Evolutionary conservation across 2,329 filamentous ascomycete genomes (phyloP), one percentile per base, ranked within the genome.

Genomic region (Phyllosticta ampelicida): DNA sequence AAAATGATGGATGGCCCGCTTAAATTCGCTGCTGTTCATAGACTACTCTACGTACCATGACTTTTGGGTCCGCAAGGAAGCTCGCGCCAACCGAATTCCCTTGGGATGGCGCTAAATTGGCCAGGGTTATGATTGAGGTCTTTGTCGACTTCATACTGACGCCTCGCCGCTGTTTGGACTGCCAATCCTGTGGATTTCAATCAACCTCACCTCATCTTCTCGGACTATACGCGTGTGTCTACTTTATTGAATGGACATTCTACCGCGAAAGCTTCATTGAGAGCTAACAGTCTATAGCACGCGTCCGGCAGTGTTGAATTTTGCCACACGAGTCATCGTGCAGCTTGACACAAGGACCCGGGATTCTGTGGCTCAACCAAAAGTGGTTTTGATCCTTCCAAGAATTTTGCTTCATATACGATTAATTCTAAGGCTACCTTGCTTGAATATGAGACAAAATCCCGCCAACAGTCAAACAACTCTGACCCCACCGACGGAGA

Each of bases 31-130:
- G 1, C 10, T 19, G n/a, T n/a, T n/a, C n/a, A n/a, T n/a, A 64
- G 63, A 65, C 53, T 64, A 62, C 55, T 60, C 57, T 26, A 63
- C 58, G 11, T 65, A 65, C 49, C 62, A 64, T 48, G 10, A 30
- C 5, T 62, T 60, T 49, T 65, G 63, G 63, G 63, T 63, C 10
- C 52, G 59, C 9, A 23, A 50, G 8, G 52, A 64, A 49, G 51
- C 51, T 13, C 56, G 61, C 2, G 18, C 44, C 2, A 61, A 60
- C 13, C 11, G 16, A 18, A 60, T 60, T 26, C 48, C 48, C n/a
- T n/a, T 20, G 10, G 23, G 23, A 2, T 58, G 52, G 51, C 48
- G 56, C 8, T 1, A 28, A 16, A 54, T 58, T 51, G 44, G 51
- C 19, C 36, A 18, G 11, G 13, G n/a, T 13, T 44, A n/a, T 16